Conservation (phyloP, 768 basidiomycete genomes). For the Punctularia strigosozonata region DNA sequence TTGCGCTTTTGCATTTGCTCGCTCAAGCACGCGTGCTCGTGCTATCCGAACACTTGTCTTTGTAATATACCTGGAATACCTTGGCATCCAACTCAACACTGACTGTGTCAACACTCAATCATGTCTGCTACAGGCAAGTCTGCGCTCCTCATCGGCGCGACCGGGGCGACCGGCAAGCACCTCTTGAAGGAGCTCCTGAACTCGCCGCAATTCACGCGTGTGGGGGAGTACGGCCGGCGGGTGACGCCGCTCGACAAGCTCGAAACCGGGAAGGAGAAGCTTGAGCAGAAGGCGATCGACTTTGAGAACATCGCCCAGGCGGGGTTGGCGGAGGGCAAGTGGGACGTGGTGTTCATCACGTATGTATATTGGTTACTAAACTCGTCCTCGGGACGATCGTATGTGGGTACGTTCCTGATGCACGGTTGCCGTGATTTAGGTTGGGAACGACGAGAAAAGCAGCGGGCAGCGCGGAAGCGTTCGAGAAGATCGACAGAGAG, state of each 20-base stretch:
- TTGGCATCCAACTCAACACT: no score
- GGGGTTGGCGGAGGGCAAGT: conserved; percentile 40
- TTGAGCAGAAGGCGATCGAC: conserved; percentile 56
- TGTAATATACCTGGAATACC: no score
- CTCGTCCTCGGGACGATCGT: not conserved
- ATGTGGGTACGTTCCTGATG: not conserved
- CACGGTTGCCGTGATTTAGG: conserved; percentile 16
- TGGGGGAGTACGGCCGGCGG: conserved; percentile 62
- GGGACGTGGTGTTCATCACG: conserved; percentile 71
- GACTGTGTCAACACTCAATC: no score
- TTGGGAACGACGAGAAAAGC: conserved; percentile 52
- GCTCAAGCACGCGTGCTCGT: no score
- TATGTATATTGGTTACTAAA: conserved; percentile 18
- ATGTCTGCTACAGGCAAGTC: conserved; percentile 20
- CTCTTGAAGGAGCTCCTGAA: conserved; percentile 52
- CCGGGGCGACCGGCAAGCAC: conserved; percentile 55
- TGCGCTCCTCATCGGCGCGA: conserved; percentile 68
- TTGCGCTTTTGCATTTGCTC: no score
- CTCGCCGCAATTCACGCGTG: conserved; percentile 39
- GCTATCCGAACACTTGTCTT: no score
- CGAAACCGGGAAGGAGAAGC: conserved; percentile 36
- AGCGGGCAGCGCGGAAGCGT: conserved; percentile 54
- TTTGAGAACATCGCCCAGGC: conserved; percentile 52
- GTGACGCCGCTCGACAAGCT: conserved; percentile 35
- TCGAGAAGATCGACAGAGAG: conserved; percentile 73